phyloP scores from a whole-genome alignment of 2,329 filamentous ascomycete species.

The Colletotrichum spinosum region DNA sequence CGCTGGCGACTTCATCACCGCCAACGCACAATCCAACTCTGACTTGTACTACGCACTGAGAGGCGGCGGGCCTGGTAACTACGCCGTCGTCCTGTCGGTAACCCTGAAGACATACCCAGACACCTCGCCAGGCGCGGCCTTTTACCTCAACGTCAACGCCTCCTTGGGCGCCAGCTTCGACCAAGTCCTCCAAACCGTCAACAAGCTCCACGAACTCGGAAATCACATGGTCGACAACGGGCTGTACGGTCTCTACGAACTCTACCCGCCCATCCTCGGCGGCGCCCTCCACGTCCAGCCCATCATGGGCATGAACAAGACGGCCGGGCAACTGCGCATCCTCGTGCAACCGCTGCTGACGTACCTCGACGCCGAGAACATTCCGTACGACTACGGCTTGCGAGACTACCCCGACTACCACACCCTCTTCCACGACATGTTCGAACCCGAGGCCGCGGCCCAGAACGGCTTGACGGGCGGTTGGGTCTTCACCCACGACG shows the following conservation, averaged over 20 bases:
- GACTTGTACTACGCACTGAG: conserved; percentile 70
- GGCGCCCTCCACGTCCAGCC: conserved; percentile 37
- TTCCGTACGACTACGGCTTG: conserved; percentile 28
- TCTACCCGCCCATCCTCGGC: conserved; percentile 25
- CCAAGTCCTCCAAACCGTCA: conserved; percentile 28
- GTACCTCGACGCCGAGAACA: conserved; percentile 26
- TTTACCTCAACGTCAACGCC: conserved; percentile 36
- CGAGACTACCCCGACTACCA: conserved; percentile 34
- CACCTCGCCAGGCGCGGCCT: conserved; percentile 16
- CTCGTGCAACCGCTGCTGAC: conserved; percentile 31
- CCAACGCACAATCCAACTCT: conserved; percentile 55
- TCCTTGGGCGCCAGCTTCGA: conserved; percentile 26
- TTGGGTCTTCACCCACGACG: conserved; percentile 37
- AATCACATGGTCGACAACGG: conserved; percentile 36
- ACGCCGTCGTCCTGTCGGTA: conserved; percentile 63
- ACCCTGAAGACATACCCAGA: conserved; percentile 62
- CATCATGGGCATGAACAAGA: conserved; percentile 39
- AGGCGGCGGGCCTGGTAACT: conserved; percentile 65
- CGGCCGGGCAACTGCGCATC: conserved; percentile 17
- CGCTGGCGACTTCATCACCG: conserved; percentile 56
- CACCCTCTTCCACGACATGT: conserved; percentile 34
- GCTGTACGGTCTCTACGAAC: conserved; percentile 34
- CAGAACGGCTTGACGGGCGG: conserved; percentile 38
- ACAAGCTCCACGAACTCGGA: conserved; percentile 30
- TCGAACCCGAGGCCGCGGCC: conserved; percentile 34